phyloP scores from a whole-genome alignment of 1,284 basidiomycete species.

The Cerioporus squamosus region DNA sequence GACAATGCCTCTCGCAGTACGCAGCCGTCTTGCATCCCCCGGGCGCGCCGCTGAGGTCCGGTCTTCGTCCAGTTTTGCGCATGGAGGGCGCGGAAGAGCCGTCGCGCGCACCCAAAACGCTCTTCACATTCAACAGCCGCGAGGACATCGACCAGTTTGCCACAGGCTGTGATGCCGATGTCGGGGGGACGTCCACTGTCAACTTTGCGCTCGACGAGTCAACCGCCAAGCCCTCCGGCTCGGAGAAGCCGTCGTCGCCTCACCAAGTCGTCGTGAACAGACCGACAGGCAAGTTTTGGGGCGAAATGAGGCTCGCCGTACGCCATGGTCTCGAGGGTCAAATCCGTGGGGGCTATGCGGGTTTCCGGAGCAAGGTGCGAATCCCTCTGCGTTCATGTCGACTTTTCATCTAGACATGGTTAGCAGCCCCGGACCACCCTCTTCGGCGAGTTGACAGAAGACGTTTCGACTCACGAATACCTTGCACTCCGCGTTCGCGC shows the following conservation, averaged over 20 bases:
- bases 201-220: conserved; percentile 65
- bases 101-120: conserved; percentile 56
- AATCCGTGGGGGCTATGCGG: conserved; percentile 81
- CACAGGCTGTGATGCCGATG: conserved; percentile 82
- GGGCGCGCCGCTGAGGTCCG: conserved; percentile 9
- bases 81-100: conserved; percentile 76
- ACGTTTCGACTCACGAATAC: conserved; percentile 80
- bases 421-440: conserved; percentile 66
- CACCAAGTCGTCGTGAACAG: conserved; percentile 26
- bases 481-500: conserved; percentile 78
- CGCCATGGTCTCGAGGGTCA: conserved; percentile 61
- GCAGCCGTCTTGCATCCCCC: conserved; percentile 13
- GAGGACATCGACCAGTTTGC: conserved; percentile 67
- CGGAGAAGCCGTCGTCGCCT: conserved; percentile 41
- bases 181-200: conserved; percentile 83
- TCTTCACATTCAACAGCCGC: conserved; percentile 65
- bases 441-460: conserved; percentile 83
- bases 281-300: conserved; percentile 73
- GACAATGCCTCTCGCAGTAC: conserved; percentile 39
- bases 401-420: neutral
- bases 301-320: conserved; percentile 71
- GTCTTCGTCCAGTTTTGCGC: conserved; percentile 52
- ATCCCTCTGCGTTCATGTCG: neutral
- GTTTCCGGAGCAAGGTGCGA: conserved; percentile 79
- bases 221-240: conserved; percentile 26